Base-by-base conservation (phyloP, 306 rosid genomes). In the Gastrolobium bilobum region DNA sequence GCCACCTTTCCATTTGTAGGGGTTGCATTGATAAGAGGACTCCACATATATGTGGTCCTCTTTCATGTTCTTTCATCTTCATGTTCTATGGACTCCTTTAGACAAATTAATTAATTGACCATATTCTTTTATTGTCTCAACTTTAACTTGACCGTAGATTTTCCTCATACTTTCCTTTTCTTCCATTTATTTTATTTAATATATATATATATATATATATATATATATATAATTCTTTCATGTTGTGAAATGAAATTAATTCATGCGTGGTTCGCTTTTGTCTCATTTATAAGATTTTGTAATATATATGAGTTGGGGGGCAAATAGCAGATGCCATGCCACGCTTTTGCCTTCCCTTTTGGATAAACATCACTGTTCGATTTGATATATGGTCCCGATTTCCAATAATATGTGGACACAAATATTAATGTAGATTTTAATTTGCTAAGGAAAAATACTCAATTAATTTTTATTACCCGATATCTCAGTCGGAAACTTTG, bases 21-120 rank as follows among this genome's bases (percentile, higher is more conserved):
- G 14, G 50, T 68, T 76, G 77, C 51, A 37, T 51, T 74, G 66
- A 48, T 68, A 35, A 46, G 48, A 62, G 20, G 10, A 38, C 63
- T n/a, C 67, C 76, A 37, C 53, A 5, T 3, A 72, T 20, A 3
- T 9, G 87, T 81, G 88, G 89, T 89, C 89, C 93, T 73, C 1
- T 57, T 2, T 67, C 62, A n/a, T n/a, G n/a, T n/a, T n/a, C n/a
- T n/a, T n/a, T n/a, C n/a, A n/a, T n/a, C n/a, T n/a, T n/a, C n/a
- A n/a, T n/a, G n/a, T n/a, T n/a, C n/a, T n/a, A n/a, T n/a, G n/a
- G n/a, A n/a, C n/a, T n/a, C n/a, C n/a, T n/a, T n/a, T n/a, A n/a
- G n/a, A n/a, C n/a, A n/a, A n/a, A n/a, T n/a, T n/a, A n/a, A n/a
- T n/a, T 20, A 6, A 57, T 20, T 69, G 69, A 10, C 68, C 76